Evolutionary conservation across 169 alveolate species (phyloP).

Genomic region (Eimeria acervulina): DNA sequence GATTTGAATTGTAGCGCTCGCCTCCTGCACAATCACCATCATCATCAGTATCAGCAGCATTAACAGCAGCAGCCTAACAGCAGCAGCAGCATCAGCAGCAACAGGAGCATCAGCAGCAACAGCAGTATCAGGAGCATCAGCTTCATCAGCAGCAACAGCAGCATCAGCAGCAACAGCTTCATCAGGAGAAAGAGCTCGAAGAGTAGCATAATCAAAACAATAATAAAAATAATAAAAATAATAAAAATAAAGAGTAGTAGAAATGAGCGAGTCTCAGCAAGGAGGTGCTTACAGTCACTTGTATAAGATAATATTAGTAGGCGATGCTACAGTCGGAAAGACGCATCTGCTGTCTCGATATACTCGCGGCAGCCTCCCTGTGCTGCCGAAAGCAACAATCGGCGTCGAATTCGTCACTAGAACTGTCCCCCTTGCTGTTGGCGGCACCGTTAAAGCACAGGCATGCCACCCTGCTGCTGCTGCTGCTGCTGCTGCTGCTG

Average conservation of each 20-base stretch:
- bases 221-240: too few relatives aligned
- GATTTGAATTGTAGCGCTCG: background rate
- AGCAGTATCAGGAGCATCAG: background rate
- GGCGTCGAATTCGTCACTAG: slow-evolving; percentile 7
- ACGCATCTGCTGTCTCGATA: background rate
- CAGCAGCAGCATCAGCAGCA: slow-evolving; percentile 1
- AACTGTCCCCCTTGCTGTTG: slow-evolving; percentile 89
- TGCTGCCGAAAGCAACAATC: background rate
- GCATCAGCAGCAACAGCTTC: background rate
- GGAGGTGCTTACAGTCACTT: slow-evolving; percentile 27
- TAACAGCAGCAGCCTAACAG: background rate
- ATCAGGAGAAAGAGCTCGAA: background rate
- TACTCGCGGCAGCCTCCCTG: background rate
- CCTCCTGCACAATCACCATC: background rate
- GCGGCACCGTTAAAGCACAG: slow-evolving; percentile 98
- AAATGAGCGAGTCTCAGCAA: slow-evolving; percentile 3
- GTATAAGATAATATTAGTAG: background rate
- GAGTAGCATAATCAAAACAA: too few relatives aligned
- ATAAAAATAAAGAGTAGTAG: too few relatives aligned
- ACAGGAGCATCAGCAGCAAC: background rate
- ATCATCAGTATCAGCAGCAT: too few relatives aligned
- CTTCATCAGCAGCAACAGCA: background rate
- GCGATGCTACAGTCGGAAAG: slow-evolving; percentile 33
- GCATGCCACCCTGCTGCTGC: slow-evolving; percentile 88
- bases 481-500: slow-evolving; percentile 86